Percentiles rank a stretch among this genome's conserved stretches.
Evolutionary conservation across 441 rosid genomes (phyloP).

Genomic region (Gossypium laxum): DNA sequence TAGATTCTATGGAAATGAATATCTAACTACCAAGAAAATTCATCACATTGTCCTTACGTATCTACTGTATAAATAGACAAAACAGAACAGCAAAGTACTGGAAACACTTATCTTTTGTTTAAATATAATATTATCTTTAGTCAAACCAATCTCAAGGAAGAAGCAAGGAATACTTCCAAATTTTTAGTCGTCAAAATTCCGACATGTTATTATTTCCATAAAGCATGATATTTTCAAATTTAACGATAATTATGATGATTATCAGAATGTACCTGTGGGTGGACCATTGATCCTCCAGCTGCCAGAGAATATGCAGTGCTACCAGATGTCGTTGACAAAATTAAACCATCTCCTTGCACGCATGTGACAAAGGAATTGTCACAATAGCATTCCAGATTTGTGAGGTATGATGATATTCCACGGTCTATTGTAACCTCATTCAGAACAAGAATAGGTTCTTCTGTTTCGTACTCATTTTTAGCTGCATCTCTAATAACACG

Average conservation of each 20-base stretch:
- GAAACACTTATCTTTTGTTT: neutral
- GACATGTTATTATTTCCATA: neutral
- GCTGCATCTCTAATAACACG: conserved; percentile 78
- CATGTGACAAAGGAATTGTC: conserved; percentile 84
- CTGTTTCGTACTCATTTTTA: conserved; percentile 59
- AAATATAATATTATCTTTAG: neutral
- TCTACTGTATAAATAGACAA: neutral
- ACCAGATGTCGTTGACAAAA: conserved; percentile 90
- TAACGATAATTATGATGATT: neutral
- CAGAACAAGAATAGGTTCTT: conserved; percentile 64
- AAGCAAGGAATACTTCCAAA: neutral
- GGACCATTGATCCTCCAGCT: conserved; percentile 99
- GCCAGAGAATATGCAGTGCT: conserved; percentile 98
- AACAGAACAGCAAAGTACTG: neutral
- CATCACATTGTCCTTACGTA: neutral
- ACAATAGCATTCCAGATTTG: conserved; percentile 95
- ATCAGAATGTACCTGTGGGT: conserved; percentile 64
- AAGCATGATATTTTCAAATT: neutral
- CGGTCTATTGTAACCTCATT: conserved; percentile 97
- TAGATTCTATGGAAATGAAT: neutral
- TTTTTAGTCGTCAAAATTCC: neutral
- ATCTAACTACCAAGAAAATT: neutral
- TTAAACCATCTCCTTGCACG: conserved; percentile 96
- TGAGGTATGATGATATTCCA: conserved; percentile 82
- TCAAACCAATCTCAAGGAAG: neutral